Percentiles rank a stretch among this genome's conserved stretches.
phyloP scores from a whole-genome alignment of 1,284 basidiomycete species.

The Porogramme epimiltina region DNA sequence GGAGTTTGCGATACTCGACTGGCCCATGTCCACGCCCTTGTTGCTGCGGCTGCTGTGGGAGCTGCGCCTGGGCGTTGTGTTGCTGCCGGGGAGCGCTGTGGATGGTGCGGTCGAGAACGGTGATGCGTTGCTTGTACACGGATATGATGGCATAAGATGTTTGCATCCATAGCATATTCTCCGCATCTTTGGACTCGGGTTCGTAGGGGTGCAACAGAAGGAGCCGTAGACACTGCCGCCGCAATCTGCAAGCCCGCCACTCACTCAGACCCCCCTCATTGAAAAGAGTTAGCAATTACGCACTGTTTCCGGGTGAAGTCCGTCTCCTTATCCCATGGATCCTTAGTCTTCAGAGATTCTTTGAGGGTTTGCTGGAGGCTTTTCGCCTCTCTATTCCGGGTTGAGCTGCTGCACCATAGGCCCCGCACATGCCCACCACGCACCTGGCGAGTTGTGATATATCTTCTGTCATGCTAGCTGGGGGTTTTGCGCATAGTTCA shows the following conservation, averaged over 20 bases:
- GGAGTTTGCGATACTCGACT: slow-evolving; percentile 82
- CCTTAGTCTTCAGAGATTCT: slow-evolving; percentile 66
- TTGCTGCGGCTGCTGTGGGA: slow-evolving; percentile 40
- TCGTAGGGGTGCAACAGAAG: slow-evolving; percentile 77
- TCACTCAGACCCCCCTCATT: slow-evolving; percentile 5
- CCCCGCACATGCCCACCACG: slow-evolving; percentile 1
- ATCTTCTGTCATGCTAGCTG: slow-evolving; percentile 29
- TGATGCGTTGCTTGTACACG: slow-evolving; percentile 78
- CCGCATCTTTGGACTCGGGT: slow-evolving; percentile 78
- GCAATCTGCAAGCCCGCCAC: slow-evolving; percentile 52
- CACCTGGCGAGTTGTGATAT: slow-evolving; percentile 28
- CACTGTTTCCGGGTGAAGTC: slow-evolving; percentile 86
- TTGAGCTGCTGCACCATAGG: too few species aligned
- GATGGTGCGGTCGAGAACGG: slow-evolving; percentile 63
- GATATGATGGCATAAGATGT: slow-evolving; percentile 88
- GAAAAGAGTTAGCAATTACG: slow-evolving; percentile 30
- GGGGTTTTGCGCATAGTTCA: slow-evolving; percentile 6
- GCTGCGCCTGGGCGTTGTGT: slow-evolving; percentile 37
- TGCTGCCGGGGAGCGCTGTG: slow-evolving; percentile 48
- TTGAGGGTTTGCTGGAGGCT: slow-evolving; percentile 67
- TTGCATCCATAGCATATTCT: slow-evolving; percentile 88
- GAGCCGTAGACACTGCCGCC: slow-evolving; percentile 74
- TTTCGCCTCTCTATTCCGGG: slow-evolving; percentile 71
- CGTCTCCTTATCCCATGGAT: slow-evolving; percentile 83
- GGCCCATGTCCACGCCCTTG: slow-evolving; percentile 31